phyloP scores from a whole-genome alignment of 495 filamentous ascomycete species.

The Usnea hakonensis region DNA sequence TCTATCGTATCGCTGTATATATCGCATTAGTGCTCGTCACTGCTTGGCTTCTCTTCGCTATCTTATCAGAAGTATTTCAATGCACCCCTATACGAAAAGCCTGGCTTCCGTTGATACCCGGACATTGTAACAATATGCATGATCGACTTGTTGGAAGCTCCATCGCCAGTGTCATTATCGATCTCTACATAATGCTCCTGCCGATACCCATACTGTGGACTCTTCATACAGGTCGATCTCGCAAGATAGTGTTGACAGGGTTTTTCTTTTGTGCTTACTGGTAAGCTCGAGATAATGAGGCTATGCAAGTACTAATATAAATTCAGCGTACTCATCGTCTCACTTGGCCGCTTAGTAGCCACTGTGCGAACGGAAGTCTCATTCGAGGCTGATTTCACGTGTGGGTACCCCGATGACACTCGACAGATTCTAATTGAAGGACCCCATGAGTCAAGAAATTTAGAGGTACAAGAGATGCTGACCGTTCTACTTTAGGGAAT shows the following conservation, averaged over 20 bases:
- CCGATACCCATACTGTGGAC: background rate
- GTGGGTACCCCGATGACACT: background rate
- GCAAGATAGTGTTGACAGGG: background rate
- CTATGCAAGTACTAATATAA: background rate
- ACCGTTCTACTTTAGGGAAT: background rate
- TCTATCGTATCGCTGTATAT: background rate
- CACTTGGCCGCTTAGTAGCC: background rate
- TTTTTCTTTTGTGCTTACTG: conserved; percentile 1
- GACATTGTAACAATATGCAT: background rate
- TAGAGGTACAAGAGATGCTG: background rate
- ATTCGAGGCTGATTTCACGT: background rate
- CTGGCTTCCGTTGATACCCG: background rate
- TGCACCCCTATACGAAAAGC: background rate
- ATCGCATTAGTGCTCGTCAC: background rate
- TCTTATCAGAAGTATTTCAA: background rate
- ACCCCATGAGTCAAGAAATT: background rate
- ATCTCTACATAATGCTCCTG: background rate
- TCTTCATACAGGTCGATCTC: background rate
- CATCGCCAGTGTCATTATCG: background rate
- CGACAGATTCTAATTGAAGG: background rate
- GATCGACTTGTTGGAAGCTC: background rate
- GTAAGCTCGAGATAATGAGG: background rate
- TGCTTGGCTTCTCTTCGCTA: background rate
- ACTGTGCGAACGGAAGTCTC: background rate
- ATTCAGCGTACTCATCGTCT: background rate